These are phyloP conservation scores for Blastocystis hominis DNA, from an alignment of 352 stramenopile genomes.

Conservation along the genomic window DNA sequence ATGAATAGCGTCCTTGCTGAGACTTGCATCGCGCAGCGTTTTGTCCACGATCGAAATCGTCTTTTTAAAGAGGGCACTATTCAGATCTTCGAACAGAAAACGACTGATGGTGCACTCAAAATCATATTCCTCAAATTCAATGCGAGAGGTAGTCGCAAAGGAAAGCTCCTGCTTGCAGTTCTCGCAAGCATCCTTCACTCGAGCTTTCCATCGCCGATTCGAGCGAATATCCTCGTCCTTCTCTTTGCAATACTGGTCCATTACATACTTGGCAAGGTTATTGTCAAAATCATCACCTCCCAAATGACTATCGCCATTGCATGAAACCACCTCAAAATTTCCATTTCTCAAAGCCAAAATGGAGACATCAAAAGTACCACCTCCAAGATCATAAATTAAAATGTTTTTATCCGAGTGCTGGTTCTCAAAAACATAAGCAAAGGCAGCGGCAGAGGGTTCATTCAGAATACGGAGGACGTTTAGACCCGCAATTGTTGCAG, in stretches of 20 bases:
- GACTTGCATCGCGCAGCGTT: constrained; percentile 80
- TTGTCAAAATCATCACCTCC: constrained; percentile 17
- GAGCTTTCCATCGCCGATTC: constrained; percentile 82
- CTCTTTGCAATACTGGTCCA: constrained; percentile 73
- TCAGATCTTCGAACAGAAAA: constrained; percentile 88
- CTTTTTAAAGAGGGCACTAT: constrained; percentile 88
- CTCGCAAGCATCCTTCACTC: constrained; percentile 84
- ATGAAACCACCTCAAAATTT: neutral
- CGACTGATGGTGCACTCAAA: constrained; percentile 77
- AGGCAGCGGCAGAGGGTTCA: constrained; percentile 21
- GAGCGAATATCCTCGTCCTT: constrained; percentile 78
- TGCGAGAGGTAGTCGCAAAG: constrained; percentile 83
- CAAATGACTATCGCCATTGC: neutral
- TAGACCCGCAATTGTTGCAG: constrained; percentile 3
- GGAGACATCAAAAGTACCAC: neutral
- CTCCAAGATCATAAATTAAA: too few relatives aligned
- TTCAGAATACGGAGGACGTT: neutral
- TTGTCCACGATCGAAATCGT: constrained; percentile 71
- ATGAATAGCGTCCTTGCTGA: constrained; percentile 68
- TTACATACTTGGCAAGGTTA: constrained; percentile 67
- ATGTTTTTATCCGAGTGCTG: neutral
- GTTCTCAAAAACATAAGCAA: too few relatives aligned
- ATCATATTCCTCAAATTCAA: constrained; percentile 84
- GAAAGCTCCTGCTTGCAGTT: constrained; percentile 86
- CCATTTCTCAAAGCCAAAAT: neutral